Percentiles rank a stretch among this genome's conserved stretches.
Evolutionary conservation across 441 rosid species (phyloP).

Genomic region (Croton laevigatus): DNA sequence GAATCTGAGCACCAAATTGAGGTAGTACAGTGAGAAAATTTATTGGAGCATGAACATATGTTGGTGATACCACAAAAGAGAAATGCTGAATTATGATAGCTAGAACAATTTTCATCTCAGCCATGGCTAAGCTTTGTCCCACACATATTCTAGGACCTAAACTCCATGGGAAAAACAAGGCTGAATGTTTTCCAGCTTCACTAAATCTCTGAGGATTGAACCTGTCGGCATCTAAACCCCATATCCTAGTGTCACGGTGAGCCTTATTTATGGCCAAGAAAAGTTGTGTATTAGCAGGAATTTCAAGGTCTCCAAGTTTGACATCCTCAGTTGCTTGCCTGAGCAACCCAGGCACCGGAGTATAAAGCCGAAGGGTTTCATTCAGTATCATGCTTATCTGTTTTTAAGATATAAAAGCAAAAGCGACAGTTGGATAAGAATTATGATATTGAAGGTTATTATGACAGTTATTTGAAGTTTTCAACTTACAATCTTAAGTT

Average conservation of each 20-base stretch:
- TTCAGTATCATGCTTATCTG: slow-evolving; percentile 63
- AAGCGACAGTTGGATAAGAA: background rate
- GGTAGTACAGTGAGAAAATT: slow-evolving; percentile 46
- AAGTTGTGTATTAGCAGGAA: slow-evolving; percentile 61
- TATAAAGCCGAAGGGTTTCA: slow-evolving; percentile 75
- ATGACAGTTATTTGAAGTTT: background rate
- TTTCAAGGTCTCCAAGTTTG: slow-evolving; percentile 49
- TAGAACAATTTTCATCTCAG: slow-evolving; percentile 54
- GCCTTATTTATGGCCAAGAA: slow-evolving; percentile 25
- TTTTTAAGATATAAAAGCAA: slow-evolving; percentile 4
- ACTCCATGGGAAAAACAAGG: slow-evolving; percentile 56
- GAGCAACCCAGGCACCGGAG: slow-evolving; percentile 42
- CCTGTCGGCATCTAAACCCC: slow-evolving; percentile 68
- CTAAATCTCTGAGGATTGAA: slow-evolving; percentile 70
- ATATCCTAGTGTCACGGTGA: slow-evolving; percentile 52
- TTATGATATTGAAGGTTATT: background rate
- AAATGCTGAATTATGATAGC: slow-evolving; percentile 46
- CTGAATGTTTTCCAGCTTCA: slow-evolving; percentile 48
- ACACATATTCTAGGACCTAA: slow-evolving; percentile 65
- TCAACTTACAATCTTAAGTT: slow-evolving; percentile 60
- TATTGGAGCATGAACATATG: slow-evolving; percentile 69
- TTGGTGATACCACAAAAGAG: slow-evolving; percentile 48
- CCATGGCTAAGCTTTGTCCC: slow-evolving; percentile 61
- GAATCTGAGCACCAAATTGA: slow-evolving; percentile 59
- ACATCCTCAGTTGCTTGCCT: slow-evolving; percentile 40